phyloP scores from a whole-genome alignment of 2,329 filamentous ascomycete genomes.

The Pseudopyrenochaeta lycopersici region DNA sequence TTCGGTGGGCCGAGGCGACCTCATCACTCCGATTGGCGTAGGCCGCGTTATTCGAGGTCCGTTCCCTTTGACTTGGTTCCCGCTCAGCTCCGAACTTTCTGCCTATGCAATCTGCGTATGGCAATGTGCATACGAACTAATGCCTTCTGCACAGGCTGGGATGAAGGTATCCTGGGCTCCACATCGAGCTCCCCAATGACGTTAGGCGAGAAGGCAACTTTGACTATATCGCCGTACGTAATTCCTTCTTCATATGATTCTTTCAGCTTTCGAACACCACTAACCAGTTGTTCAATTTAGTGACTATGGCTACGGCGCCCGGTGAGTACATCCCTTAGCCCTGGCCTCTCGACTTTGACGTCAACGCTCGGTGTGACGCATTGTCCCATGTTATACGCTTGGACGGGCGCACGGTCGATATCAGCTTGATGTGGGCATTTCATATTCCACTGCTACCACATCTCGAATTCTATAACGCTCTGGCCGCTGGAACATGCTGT shows the following conservation, averaged over 20 bases:
- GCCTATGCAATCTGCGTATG: constrained; percentile 6
- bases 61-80: constrained; percentile 17
- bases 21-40: constrained; percentile 80
- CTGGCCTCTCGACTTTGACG: constrained; percentile 3
- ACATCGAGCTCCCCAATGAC: constrained; percentile 70
- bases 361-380: constrained; percentile 5
- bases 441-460: not conserved
- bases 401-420: not conserved
- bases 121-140: constrained; percentile 26
- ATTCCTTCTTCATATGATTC: constrained; percentile 1
- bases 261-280: constrained; percentile 5
- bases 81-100: constrained; percentile 4
- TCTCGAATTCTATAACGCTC: constrained; percentile 1
- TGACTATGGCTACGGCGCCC: constrained; percentile 49
- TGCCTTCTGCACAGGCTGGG: constrained; percentile 54
- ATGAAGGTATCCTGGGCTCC: constrained; percentile 71
- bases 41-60: constrained; percentile 87
- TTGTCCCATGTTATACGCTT: not conserved
- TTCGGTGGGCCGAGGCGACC: constrained; percentile 79
- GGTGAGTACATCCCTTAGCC: constrained; percentile 37
- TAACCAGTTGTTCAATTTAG: constrained; percentile 32
- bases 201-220: constrained; percentile 85
- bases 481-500: constrained; percentile 2
- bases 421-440: not conserved
- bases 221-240: constrained; percentile 80